A percentile compares a stretch with the other conserved stretches of the same genome.
These are phyloP conservation scores for Tetrahymena malaccensis DNA, from an alignment of 73 alveolate species.

Conservation along the genomic window DNA sequence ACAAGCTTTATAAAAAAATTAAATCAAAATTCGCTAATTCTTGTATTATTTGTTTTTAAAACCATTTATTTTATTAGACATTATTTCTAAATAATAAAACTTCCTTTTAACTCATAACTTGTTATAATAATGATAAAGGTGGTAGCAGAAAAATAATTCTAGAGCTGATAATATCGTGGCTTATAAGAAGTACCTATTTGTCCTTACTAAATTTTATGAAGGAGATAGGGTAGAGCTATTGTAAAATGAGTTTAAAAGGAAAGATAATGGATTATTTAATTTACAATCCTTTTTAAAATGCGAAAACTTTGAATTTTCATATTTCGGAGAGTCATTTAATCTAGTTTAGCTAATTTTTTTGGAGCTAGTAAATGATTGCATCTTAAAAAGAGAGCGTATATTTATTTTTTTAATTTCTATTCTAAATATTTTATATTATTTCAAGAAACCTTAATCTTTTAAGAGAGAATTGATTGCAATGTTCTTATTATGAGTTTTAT, in stretches of 20 bases:
- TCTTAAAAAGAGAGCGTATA: neutral
- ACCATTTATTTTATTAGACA: neutral
- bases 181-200: neutral
- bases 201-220: neutral
- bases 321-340: neutral
- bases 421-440: neutral
- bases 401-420: neutral
- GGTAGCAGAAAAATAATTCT: neutral
- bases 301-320: neutral
- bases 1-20: neutral
- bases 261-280: neutral
- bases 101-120: neutral
- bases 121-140: neutral
- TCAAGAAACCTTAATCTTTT: neutral
- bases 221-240: neutral
- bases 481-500: neutral
- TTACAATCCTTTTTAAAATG: neutral
- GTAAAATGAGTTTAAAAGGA: neutral
- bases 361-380: neutral
- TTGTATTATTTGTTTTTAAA: neutral
- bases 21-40: neutral
- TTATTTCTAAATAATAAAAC: no score
- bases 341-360: neutral
- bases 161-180: neutral
- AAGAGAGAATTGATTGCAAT: neutral